Conservation (phyloP, 352 stramenopile species). For the Globisporangium megalacanthum region DNA sequence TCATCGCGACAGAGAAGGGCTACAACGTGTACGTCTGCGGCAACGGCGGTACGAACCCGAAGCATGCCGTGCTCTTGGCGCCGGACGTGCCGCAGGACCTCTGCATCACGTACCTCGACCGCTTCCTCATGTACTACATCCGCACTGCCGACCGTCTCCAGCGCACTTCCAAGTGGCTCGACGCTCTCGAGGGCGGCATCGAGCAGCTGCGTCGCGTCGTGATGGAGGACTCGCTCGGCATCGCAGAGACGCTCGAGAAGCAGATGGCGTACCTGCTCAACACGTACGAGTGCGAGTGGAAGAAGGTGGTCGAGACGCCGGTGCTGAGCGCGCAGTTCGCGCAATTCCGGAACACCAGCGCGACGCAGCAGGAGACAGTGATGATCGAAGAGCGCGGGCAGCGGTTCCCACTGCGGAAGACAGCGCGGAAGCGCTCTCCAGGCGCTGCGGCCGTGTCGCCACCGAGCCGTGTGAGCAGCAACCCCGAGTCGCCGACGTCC, state of each 20-base stretch:
- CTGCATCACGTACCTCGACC: slow-evolving; percentile 84
- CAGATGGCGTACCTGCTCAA: slow-evolving; percentile 89
- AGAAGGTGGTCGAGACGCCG: slow-evolving; percentile 86
- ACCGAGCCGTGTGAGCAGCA: slow-evolving; percentile 38
- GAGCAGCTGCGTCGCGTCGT: slow-evolving; percentile 56
- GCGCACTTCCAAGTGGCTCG: slow-evolving; percentile 87
- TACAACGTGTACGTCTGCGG: slow-evolving; percentile 92
- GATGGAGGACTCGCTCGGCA: slow-evolving; percentile 88
- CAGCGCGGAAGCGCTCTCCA: slow-evolving; percentile 19
- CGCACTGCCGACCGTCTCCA: slow-evolving; percentile 66
- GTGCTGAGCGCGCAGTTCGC: slow-evolving; percentile 76
- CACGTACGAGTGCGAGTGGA: slow-evolving; percentile 94
- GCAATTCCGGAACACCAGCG: slow-evolving; percentile 89
- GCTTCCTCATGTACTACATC: slow-evolving; percentile 92
- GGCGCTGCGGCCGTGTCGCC: slow-evolving; percentile 37
- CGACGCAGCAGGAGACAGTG: slow-evolving; percentile 53
- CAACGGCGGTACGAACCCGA: slow-evolving; percentile 82
- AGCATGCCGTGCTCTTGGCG: slow-evolving; percentile 64
- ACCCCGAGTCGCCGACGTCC: slow-evolving; percentile 32
- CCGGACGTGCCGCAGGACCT: slow-evolving; percentile 47
- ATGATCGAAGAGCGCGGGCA: slow-evolving; percentile 80
- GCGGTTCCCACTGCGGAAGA: slow-evolving; percentile 71
- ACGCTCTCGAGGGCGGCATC: slow-evolving; percentile 68
- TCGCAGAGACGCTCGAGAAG: slow-evolving; percentile 65
- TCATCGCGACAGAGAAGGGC: slow-evolving; percentile 89